phyloP scores from a whole-genome alignment of 1,284 basidiomycete genomes.

The Rhodotorula glutinis region DNA sequence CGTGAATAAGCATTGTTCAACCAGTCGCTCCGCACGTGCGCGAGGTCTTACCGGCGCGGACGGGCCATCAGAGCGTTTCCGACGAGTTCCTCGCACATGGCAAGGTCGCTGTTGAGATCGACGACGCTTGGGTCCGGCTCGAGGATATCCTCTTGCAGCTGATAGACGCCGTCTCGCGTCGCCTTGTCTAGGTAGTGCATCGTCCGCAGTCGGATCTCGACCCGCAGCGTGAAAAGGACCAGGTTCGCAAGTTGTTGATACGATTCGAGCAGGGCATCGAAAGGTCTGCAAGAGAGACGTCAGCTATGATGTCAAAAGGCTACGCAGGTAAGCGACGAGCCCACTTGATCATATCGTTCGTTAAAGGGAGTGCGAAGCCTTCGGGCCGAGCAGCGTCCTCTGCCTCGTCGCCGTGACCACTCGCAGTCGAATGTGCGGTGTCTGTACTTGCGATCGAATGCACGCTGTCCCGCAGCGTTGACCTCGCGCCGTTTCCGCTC shows the following conservation, averaged over 20 bases:
- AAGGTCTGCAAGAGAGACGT: constrained; percentile 61
- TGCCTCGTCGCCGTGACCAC: constrained; percentile 3
- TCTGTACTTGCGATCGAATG: constrained; percentile 18
- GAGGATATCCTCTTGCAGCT: constrained; percentile 70
- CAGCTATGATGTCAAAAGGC: neutral
- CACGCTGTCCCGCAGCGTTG: constrained; percentile 22
- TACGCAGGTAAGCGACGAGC: constrained; percentile 43
- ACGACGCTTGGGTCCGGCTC: constrained; percentile 89
- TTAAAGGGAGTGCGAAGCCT: constrained; percentile 62
- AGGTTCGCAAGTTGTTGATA: constrained; percentile 83
- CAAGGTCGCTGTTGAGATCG: constrained; percentile 79
- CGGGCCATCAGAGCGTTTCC: constrained; percentile 53
- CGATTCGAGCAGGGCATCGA: constrained; percentile 81
- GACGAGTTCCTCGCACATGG: constrained; percentile 70
- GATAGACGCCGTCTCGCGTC: constrained; percentile 69
- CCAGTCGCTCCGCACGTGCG: too few relatives aligned
- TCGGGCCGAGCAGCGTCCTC: neutral
- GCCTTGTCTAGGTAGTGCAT: constrained; percentile 70
- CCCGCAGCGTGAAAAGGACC: constrained; percentile 80
- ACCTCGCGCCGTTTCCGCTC: neutral
- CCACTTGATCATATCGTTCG: constrained; percentile 79
- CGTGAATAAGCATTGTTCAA: too few relatives aligned
- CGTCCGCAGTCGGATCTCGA: constrained; percentile 81
- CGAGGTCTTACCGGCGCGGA: neutral
- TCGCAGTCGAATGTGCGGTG: constrained; percentile 8